These are phyloP conservation scores for Pestalotiopsis sp. DNA, from an alignment of 2,329 filamentous ascomycete genomes.

Conservation along the genomic window DNA sequence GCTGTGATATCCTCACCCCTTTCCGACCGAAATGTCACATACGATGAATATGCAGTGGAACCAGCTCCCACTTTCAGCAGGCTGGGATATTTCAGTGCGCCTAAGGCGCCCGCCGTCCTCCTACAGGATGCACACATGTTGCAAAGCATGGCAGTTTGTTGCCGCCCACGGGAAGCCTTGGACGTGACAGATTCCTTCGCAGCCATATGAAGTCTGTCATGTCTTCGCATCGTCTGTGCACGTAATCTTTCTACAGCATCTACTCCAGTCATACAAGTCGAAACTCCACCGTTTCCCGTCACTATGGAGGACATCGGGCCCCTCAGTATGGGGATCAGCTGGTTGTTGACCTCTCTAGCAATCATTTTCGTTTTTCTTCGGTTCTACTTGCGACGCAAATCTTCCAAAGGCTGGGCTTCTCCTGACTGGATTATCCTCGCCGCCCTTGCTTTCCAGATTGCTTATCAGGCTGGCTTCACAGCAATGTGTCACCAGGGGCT, in stretches of 20 bases:
- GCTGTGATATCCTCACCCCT: too few relatives aligned
- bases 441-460: background rate
- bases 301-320: background rate
- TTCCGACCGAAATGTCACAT: too few relatives aligned
- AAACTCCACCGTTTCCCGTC: background rate
- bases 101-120: too few relatives aligned
- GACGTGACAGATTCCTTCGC: background rate
- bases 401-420: background rate
- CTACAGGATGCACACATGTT: background rate
- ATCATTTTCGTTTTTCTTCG: background rate
- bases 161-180: background rate
- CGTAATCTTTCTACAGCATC: background rate
- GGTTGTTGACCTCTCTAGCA: background rate
- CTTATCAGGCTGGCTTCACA: background rate
- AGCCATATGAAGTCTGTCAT: background rate
- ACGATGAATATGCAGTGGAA: too few relatives aligned
- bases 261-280: background rate
- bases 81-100: too few relatives aligned
- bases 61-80: too few relatives aligned
- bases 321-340: slow-evolving; percentile 1
- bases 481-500: background rate
- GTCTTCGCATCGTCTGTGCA: background rate
- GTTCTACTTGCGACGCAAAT: background rate
- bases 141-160: background rate
- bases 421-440: background rate